phyloP scores from a whole-genome alignment of 1,139 yeast genomes.

The Zhuliangozyma parablackwelliae region DNA sequence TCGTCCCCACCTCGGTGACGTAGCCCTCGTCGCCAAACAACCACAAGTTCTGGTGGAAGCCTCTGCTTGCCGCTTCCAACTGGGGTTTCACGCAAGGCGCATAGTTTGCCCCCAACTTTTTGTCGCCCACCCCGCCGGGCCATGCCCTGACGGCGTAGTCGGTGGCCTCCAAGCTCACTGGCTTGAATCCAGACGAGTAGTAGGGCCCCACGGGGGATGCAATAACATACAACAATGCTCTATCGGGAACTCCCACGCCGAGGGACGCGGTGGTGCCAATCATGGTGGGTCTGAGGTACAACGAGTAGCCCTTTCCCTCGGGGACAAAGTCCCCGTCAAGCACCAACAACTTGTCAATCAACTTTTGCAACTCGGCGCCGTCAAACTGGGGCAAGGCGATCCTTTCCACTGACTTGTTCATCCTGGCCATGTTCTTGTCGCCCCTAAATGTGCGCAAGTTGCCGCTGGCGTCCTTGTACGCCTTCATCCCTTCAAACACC shows the following conservation, averaged over 20 bases:
- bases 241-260: slow-evolving; percentile 79
- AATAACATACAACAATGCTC: slow-evolving; percentile 78
- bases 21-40: slow-evolving; percentile 84
- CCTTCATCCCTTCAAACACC: slow-evolving; percentile 94
- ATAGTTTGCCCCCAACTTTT: slow-evolving; percentile 94
- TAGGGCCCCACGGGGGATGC: slow-evolving; percentile 96
- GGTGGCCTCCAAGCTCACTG: slow-evolving; percentile 89
- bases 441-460: slow-evolving; percentile 83
- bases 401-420: slow-evolving; percentile 83
- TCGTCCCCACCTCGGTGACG: slow-evolving; percentile 95
- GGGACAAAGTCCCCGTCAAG: slow-evolving; percentile 79
- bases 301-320: slow-evolving; percentile 77
- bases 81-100: slow-evolving; percentile 94
- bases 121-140: slow-evolving; percentile 98
- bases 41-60: slow-evolving; percentile 96
- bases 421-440: slow-evolving; percentile 84
- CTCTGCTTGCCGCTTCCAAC: slow-evolving; percentile 78
- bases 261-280: slow-evolving; percentile 86
- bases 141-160: slow-evolving; percentile 97
- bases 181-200: slow-evolving; percentile 87
- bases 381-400: slow-evolving; percentile 86
- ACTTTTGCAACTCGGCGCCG: slow-evolving; percentile 65
- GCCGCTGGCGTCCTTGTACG: slow-evolving; percentile 68
- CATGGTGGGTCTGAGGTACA: slow-evolving; percentile 89
- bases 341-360: slow-evolving; percentile 69